Base-by-base conservation (phyloP, 495 filamentous ascomycete species). In the Trypethelium eluteriae region DNA sequence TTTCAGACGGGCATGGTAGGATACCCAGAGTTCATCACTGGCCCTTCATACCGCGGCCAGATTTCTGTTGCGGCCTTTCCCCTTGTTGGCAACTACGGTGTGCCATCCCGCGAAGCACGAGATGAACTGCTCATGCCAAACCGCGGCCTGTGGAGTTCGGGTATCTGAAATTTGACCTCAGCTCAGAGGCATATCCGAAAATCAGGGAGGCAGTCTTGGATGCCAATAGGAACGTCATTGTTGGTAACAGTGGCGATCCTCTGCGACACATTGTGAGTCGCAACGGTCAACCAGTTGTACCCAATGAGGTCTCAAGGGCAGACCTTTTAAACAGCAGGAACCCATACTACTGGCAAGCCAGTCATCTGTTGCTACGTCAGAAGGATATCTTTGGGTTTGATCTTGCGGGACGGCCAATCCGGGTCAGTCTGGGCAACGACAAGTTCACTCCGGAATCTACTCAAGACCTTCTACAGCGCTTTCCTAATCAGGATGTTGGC, bases 1-100 rank as follows among this genome's bases (percentile, higher is more conserved):
- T 98, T 98, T 81, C 94, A 98, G 82, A 98, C 94, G 62, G 94
- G 94, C 74, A 96, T 98, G 94, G 94, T 98, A 66, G 94, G 94
- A 68, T 98, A 98, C 74, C 93, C 94, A 39, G 94, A 98, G 80
- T 93, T 90, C 12, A 83, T 96, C 72, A 96, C 92, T 62, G 92
- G 96, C 72, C 92, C 92, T 67, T 96, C 92, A 66, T 96, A 96
- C 77, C 89, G 89, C 16, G 92, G 92, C 46, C 92, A 96, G 78
- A 92, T 96, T 62, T 84, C 96, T 63, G 90, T 96, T 72, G 83
- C 95, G 71, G 96, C 92, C 36, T 96, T 94, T 76, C 92, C 92
- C 35, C 81, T 96, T 16, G 88, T 93, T 66, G 92, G 92, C 71
- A 96, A 96, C 80, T 98, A 98, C 78, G 94, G 75, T 68, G 94